Evolutionary conservation across 768 basidiomycete genomes (phyloP).

Genomic region (Mrakia frigida): DNA sequence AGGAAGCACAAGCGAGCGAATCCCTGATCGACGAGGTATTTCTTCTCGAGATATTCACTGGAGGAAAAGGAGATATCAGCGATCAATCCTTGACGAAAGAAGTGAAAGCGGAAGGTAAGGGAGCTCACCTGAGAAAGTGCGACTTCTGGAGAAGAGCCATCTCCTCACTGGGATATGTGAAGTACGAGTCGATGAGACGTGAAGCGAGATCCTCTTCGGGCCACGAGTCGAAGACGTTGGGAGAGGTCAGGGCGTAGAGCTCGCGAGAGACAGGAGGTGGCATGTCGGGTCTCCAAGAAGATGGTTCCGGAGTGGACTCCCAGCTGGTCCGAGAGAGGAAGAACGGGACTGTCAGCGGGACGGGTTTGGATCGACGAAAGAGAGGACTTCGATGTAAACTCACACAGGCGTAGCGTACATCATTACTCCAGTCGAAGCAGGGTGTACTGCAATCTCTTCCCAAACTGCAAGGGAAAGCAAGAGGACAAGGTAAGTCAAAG

Average conservation of each 20-base stretch:
- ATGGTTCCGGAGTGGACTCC: background rate
- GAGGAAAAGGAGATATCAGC: too few relatives aligned
- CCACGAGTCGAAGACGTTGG: slow-evolving; percentile 19
- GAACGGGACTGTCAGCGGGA: background rate
- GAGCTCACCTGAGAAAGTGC: slow-evolving; percentile 12
- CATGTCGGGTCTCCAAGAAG: background rate
- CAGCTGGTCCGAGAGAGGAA: background rate
- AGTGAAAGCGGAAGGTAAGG: background rate
- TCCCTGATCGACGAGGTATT: background rate
- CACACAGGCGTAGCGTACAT: too few relatives aligned
- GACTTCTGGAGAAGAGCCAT: slow-evolving; percentile 22
- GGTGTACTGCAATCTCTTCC: too few relatives aligned
- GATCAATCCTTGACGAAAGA: background rate
- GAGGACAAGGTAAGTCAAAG: background rate
- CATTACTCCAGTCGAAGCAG: too few relatives aligned
- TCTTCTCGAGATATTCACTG: background rate
- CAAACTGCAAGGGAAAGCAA: too few relatives aligned
- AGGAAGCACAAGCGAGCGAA: background rate
- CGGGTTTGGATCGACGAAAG: background rate
- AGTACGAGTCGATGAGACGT: slow-evolving; percentile 18
- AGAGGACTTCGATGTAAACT: too few relatives aligned
- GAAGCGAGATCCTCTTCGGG: background rate
- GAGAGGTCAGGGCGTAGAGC: background rate
- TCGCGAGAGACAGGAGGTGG: background rate
- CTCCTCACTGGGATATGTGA: background rate